Conservation (phyloP, 495 filamentous ascomycete genomes). For the Lophiostoma macrostomum region DNA sequence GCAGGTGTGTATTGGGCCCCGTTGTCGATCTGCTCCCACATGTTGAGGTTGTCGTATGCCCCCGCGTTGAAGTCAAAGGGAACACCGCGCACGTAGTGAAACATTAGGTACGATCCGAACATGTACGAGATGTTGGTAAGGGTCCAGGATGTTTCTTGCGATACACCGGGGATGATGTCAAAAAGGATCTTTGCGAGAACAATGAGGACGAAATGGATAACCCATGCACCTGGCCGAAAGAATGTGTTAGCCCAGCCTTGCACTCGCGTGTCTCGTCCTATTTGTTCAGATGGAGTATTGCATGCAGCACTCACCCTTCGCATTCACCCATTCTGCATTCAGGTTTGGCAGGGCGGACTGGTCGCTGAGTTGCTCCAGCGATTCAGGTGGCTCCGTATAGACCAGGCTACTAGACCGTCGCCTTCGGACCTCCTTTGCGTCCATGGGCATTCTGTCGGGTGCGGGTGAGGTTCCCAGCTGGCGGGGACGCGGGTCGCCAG, state of each 20-base stretch:
- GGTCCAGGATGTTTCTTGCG: slow-evolving; percentile 97
- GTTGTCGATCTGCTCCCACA: slow-evolving; percentile 99
- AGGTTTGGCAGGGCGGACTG: slow-evolving; percentile 91
- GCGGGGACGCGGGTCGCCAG: slow-evolving; percentile 66
- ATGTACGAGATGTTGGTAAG: slow-evolving; percentile 98
- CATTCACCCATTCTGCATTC: slow-evolving; percentile 98
- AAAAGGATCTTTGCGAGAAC: slow-evolving; percentile 87
- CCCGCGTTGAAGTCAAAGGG: slow-evolving; percentile 99
- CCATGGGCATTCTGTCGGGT: slow-evolving; percentile 53
- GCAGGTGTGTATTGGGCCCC: slow-evolving; percentile 97
- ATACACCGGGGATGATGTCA: slow-evolving; percentile 90
- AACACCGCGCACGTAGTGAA: slow-evolving; percentile 95
- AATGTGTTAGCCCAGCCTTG: neutral
- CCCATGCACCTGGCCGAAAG: slow-evolving; percentile 85
- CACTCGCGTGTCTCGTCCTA: neutral
- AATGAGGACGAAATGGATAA: slow-evolving; percentile 92
- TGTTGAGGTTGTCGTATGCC: slow-evolving; percentile 97
- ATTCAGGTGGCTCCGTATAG: slow-evolving; percentile 91
- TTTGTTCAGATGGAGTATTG: too few species aligned
- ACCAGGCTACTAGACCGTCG: slow-evolving; percentile 92
- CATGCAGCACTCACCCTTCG: slow-evolving; percentile 85
- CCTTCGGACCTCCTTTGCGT: slow-evolving; percentile 65
- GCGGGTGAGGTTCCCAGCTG: slow-evolving; percentile 51
- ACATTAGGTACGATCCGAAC: slow-evolving; percentile 98
- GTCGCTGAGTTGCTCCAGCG: slow-evolving; percentile 92